Evolutionary conservation across 768 basidiomycete species (phyloP), one percentile per base, ranked within the genome.

Genomic region (Tubosaeta sp.): DNA sequence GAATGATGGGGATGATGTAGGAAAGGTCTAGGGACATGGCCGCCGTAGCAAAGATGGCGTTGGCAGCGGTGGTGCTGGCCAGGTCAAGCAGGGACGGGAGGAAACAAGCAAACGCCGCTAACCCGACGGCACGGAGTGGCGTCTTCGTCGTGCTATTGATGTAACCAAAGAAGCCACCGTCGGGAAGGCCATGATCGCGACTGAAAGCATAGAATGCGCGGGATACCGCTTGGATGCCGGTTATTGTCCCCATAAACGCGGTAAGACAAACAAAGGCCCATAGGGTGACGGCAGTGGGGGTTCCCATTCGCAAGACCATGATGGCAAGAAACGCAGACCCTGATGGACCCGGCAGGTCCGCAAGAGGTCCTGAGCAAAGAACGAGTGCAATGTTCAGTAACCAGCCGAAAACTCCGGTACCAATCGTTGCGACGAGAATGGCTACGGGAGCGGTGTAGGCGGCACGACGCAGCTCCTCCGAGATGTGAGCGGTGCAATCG

Each of bases 331-430:
- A 80, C 14, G 81, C 78, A 18, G 74, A 76, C 7, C 76, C 79
- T 5, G 78, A 76, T 1, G 74, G 62, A 2, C 80, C 81, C 0
- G 81, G 80, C 8, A 83, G 73, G 52, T 74, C 65, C 29, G 36
- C 63, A 57, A 79, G 60, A 21, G 73, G 68, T 11, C 80, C 80
- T 1, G 78, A 79, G 62, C 80, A 84, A n/a, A 84, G 70, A 12
- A 84, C 70, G 35, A 84, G 64, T 3, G 74, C 74, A 54, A 86
- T 81, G 65, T 84, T 85, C 46, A 84, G 76, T n/a, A 85, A 55
- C 82, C 82, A 84, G 27, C 82, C 81, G 44, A 76, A 61, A n/a
- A 76, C 55, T 38, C 69, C 73, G 0, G 77, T 78, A 25, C 78
- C 77, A 32, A 77, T 61, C 18, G 69, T 70, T 18, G 77, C 73